Conservation (phyloP, 331 rosid genomes). For the Cydonia oblonga region DNA sequence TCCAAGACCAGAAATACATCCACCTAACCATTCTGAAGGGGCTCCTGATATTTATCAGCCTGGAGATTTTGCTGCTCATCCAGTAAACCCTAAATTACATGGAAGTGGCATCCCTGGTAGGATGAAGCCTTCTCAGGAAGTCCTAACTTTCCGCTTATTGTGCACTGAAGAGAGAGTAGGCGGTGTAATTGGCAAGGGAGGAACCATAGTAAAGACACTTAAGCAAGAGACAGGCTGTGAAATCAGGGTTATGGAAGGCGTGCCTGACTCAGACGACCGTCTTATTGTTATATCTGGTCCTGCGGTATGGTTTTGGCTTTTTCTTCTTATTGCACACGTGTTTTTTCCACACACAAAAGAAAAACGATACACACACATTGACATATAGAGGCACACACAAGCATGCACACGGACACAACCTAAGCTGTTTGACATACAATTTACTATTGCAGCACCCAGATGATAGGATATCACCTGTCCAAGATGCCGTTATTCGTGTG, state of each 20-base stretch:
- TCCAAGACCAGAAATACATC: constrained; percentile 22
- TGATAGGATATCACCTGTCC: constrained; percentile 83
- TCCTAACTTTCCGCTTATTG: constrained; percentile 59
- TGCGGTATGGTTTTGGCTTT: constrained; percentile 45
- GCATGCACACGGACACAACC: not conserved
- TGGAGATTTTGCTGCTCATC: constrained; percentile 39
- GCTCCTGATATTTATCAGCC: constrained; percentile 32
- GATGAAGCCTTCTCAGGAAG: constrained; percentile 46
- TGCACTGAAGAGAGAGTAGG: constrained; percentile 85
- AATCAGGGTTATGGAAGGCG: constrained; percentile 66
- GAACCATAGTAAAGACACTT: constrained; percentile 48
- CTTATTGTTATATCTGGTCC: constrained; percentile 68
- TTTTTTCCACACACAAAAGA: not conserved
- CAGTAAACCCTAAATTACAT: constrained; percentile 40
- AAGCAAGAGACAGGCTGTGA: constrained; percentile 85
- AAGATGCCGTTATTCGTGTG: constrained; percentile 90
- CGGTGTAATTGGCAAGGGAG: constrained; percentile 86
- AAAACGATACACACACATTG: not conserved
- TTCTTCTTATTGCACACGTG: not conserved
- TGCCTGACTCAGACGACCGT: constrained; percentile 60
- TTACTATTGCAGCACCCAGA: constrained; percentile 75
- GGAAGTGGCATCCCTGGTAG: constrained; percentile 59
- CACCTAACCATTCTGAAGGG: constrained; percentile 40
- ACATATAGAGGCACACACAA: not conserved
- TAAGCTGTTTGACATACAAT: constrained; percentile 13